phyloP scores from a whole-genome alignment of 495 filamentous ascomycete species.

The Glarea lozoyensis region DNA sequence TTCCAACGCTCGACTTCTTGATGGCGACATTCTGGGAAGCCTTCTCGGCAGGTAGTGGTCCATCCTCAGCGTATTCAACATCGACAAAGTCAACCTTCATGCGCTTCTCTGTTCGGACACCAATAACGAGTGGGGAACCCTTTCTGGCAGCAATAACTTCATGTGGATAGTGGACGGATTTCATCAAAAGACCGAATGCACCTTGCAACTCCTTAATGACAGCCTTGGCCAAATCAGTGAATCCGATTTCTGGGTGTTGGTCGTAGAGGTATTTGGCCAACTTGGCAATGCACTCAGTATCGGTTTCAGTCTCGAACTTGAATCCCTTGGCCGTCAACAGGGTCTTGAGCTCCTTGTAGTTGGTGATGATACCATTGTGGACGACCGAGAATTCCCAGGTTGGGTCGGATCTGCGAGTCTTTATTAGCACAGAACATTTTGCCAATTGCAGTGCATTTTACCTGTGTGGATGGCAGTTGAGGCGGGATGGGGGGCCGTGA shows the following conservation, averaged over 20 bases:
- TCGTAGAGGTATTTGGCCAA: constrained; percentile 97
- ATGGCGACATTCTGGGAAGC: constrained; percentile 94
- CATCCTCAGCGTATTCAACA: constrained; percentile 88
- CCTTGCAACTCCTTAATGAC: constrained; percentile 98
- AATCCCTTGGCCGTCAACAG: constrained; percentile 91
- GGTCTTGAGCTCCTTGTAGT: constrained; percentile 98
- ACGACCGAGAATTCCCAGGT: constrained; percentile 94
- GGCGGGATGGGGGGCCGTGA: constrained; percentile 83
- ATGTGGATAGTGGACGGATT: constrained; percentile 97
- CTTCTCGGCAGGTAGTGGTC: constrained; percentile 81
- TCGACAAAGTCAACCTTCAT: constrained; percentile 99
- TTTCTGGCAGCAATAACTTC: constrained; percentile 97
- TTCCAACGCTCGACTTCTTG: constrained; percentile 61
- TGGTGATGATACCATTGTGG: constrained; percentile 99
- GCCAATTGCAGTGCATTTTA: constrained; percentile 28
- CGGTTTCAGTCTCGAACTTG: constrained; percentile 97
- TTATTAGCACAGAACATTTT: background rate
- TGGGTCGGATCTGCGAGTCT: constrained; percentile 50
- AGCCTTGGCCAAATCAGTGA: constrained; percentile 91
- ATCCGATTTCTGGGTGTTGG: constrained; percentile 87
- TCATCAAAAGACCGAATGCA: constrained; percentile 91
- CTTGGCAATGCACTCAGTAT: constrained; percentile 98
- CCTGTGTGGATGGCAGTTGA: constrained; percentile 98
- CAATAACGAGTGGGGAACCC: constrained; percentile 92
- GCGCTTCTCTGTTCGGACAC: constrained; percentile 89